These are phyloP conservation scores for Trichoderma guizhouense DNA, from an alignment of 2,329 filamentous ascomycete species.

Conservation along the genomic window DNA sequence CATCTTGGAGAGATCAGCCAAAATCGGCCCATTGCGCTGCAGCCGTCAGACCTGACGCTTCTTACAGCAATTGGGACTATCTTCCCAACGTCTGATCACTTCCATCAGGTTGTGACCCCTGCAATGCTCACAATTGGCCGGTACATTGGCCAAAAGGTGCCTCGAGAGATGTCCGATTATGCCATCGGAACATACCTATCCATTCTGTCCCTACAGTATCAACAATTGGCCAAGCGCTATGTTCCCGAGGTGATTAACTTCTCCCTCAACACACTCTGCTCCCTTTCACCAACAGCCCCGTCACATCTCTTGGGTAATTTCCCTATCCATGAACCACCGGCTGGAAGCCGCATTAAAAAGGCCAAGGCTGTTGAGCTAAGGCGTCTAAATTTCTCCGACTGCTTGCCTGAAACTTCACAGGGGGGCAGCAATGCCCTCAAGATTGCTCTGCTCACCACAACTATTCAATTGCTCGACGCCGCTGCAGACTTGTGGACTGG, in stretches of 20 bases:
- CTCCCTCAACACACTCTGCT: slow-evolving; percentile 67
- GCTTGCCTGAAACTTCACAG: slow-evolving; percentile 39
- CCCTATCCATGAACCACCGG: slow-evolving; percentile 56
- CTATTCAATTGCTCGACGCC: slow-evolving; percentile 61
- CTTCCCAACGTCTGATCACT: slow-evolving; percentile 95
- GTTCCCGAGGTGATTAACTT: slow-evolving; percentile 87
- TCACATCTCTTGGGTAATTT: slow-evolving; percentile 52
- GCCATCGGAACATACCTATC: slow-evolving; percentile 74
- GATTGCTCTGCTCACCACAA: slow-evolving; percentile 58
- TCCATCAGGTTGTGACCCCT: slow-evolving; percentile 91
- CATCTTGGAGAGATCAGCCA: slow-evolving; percentile 59
- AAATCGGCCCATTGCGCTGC: slow-evolving; percentile 50
- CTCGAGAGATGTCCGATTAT: slow-evolving; percentile 63
- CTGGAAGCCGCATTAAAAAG: slow-evolving; percentile 48
- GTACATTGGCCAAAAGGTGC: slow-evolving; percentile 75
- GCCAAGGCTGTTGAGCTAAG: slow-evolving; percentile 41
- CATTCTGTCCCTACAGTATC: slow-evolving; percentile 77
- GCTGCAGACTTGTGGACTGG: slow-evolving; percentile 71
- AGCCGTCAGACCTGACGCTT: slow-evolving; percentile 72
- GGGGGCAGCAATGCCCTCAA: slow-evolving; percentile 43
- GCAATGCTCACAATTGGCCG: slow-evolving; percentile 80
- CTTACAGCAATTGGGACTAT: slow-evolving; percentile 79
- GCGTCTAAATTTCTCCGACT: slow-evolving; percentile 59
- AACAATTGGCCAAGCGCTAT: slow-evolving; percentile 78
- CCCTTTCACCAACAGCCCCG: slow-evolving; percentile 57